Evolutionary conservation across 345 rosid genomes (phyloP), one percentile per base, ranked within the genome.

Genomic region (Heritiera littoralis): DNA sequence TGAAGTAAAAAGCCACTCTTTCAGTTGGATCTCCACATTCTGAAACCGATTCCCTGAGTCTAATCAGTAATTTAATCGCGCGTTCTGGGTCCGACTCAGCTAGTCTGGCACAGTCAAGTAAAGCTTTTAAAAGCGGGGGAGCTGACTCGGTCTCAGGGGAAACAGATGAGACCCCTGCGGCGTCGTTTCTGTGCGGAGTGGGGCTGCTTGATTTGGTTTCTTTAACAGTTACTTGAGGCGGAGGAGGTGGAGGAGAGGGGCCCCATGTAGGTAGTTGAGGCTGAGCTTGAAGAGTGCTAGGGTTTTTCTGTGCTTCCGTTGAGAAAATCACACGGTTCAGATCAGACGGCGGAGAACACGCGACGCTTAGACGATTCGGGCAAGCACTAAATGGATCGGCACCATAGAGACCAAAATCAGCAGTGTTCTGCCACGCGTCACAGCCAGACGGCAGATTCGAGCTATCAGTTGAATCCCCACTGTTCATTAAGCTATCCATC

Each of bases 401-500:
- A 43, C 85, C 81, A 86, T 92, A 92, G 81, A 93, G 86, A 11
- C 84, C 83, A 18, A 88, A 92, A 83, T 91, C 92, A 35, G 89
- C 54, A 78, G 46, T 85, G 59, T 71, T 84, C 43, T 86, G 95
- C 98, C 97, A 92, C 81, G 91, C 84, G 86, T 91, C 97, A 72
- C 91, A 91, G 52, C 77, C 88, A 66, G 94, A 79, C 7, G 89
- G 92, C 43, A 92, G 84, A 84, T 86, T 85, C 11, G 94, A 87
- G 85, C 89, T 89, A 43, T 87, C 93, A 78, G 90, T 88, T 46
- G 94, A 84, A 76, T 90, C 97, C 1, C 90, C 95, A 68, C 88
- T 89, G 77, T 82, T 83, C 77, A 95, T 91, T 2, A 95, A 79
- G 76, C 89, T 89, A 65, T 95, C 98, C 97, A 95, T 91, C 99